phyloP scores from a whole-genome alignment of 2,329 filamentous ascomycete genomes.

The Bipolaris bicolor region DNA sequence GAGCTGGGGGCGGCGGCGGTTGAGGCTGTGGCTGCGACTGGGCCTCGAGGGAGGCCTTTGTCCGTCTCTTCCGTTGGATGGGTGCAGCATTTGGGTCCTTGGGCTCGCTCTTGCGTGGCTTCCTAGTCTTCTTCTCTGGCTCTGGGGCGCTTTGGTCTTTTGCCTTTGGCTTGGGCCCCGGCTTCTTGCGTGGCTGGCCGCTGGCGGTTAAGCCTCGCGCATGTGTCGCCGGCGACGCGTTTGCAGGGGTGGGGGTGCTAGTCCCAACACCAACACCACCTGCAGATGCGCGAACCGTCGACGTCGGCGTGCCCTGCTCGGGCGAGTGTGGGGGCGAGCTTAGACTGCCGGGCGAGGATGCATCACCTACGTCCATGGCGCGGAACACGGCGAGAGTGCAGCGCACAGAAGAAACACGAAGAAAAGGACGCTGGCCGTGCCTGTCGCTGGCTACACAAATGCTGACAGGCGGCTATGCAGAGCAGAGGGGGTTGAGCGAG shows the following conservation, averaged over 20 bases:
- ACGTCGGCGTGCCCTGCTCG: conserved; percentile 41
- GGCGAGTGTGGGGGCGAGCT: conserved; percentile 50
- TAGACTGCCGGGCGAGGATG: conserved; percentile 46
- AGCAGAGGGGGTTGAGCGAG: conserved; percentile 1
- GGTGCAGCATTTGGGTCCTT: conserved; percentile 57
- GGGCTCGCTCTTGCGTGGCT: conserved; percentile 54
- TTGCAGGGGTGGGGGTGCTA: conserved; percentile 42
- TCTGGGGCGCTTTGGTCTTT: conserved; percentile 46
- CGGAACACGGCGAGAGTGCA: conserved; percentile 20
- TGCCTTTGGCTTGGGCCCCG: conserved; percentile 51
- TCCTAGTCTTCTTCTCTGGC: conserved; percentile 53
- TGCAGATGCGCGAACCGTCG: conserved; percentile 38
- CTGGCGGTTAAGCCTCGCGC: conserved; percentile 41
- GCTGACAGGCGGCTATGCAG: background rate
- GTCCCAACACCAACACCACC: conserved; percentile 41
- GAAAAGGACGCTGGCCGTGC: background rate
- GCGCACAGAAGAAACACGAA: background rate
- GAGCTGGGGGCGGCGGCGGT: conserved; percentile 30
- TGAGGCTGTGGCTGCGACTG: conserved; percentile 26
- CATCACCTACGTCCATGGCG: conserved; percentile 43
- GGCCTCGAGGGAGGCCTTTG: conserved; percentile 47
- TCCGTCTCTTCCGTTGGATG: conserved; percentile 58
- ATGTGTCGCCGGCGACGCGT: conserved; percentile 35
- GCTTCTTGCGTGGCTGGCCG: conserved; percentile 50
- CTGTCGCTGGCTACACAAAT: conserved; percentile 2